Percentiles rank a stretch among this genome's conserved stretches.
phyloP scores from a whole-genome alignment of 257 asterid genomes.

The Leonotis leonurus region DNA sequence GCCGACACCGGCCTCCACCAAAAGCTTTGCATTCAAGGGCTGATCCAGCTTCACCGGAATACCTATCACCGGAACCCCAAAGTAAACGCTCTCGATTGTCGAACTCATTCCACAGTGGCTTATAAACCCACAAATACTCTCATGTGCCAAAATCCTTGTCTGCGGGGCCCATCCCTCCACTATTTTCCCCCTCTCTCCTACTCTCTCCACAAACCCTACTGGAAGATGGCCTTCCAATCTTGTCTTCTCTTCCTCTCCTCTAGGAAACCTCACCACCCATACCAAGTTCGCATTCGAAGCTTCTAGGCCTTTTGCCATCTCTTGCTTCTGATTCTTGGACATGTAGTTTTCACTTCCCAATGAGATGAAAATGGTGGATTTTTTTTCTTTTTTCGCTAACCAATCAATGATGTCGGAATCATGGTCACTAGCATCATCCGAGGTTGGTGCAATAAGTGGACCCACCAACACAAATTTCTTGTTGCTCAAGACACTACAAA shows the following conservation, averaged over 20 bases:
- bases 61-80: constrained; percentile 34
- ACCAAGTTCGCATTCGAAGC: constrained; percentile 31
- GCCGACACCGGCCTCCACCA: constrained; percentile 28
- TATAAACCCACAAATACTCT: constrained; percentile 7
- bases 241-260: background rate
- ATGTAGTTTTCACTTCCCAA: constrained; percentile 44
- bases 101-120: constrained; percentile 49
- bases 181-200: constrained; percentile 24
- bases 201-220: constrained; percentile 31
- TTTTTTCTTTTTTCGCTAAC: constrained; percentile 18
- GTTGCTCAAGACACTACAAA: no score
- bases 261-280: constrained; percentile 36
- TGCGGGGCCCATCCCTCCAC: constrained; percentile 43
- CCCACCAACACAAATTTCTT: background rate
- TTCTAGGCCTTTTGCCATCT: constrained; percentile 37
- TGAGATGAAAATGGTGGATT: constrained; percentile 34
- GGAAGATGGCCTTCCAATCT: constrained; percentile 15
- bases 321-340: constrained; percentile 23
- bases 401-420: constrained; percentile 25
- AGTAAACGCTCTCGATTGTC: constrained; percentile 21
- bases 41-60: constrained; percentile 27
- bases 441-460: background rate
- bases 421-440: background rate
- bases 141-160: constrained; percentile 23
- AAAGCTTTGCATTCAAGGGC: constrained; percentile 21